Conservation (phyloP, 805 yeast genomes). For the Brettanomyces anomalus region DNA sequence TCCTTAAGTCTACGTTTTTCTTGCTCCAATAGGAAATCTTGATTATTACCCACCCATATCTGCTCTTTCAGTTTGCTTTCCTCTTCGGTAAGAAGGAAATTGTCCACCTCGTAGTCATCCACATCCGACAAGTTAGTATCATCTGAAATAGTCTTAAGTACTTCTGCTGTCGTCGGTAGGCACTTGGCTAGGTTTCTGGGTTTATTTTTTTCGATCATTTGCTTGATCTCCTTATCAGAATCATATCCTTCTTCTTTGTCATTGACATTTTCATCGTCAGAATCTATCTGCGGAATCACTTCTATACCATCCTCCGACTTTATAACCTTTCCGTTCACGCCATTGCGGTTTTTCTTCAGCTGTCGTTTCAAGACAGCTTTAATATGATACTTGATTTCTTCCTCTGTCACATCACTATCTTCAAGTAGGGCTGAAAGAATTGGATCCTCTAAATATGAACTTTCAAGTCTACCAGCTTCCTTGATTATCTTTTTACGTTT, state of each 20-base stretch:
- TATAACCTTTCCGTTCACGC: constrained; percentile 4
- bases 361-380: constrained; percentile 22
- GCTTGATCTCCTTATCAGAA: constrained; percentile 20
- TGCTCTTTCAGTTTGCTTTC: constrained; percentile 70
- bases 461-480: constrained; percentile 30
- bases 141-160: constrained; percentile 45
- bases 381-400: constrained; percentile 30
- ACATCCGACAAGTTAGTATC: constrained; percentile 63
- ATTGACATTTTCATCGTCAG: constrained; percentile 6
- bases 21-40: constrained; percentile 76
- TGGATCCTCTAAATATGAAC: constrained; percentile 32
- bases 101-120: constrained; percentile 73
- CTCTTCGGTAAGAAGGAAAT: constrained; percentile 51
- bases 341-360: constrained; percentile 15
- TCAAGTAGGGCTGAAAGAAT: constrained; percentile 34
- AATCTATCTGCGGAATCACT: constrained; percentile 1
- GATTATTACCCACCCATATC: constrained; percentile 85
- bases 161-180: constrained; percentile 49
- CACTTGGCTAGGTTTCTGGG: constrained; percentile 44
- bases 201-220: constrained; percentile 34
- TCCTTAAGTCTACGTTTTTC: constrained; percentile 74
- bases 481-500: constrained; percentile 19
- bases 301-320: constrained; percentile 3
- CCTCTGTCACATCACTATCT: constrained; percentile 36
- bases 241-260: constrained; percentile 16